Base-by-base conservation (phyloP, 495 filamentous ascomycete genomes). In the Penicillium bovifimosum region DNA sequence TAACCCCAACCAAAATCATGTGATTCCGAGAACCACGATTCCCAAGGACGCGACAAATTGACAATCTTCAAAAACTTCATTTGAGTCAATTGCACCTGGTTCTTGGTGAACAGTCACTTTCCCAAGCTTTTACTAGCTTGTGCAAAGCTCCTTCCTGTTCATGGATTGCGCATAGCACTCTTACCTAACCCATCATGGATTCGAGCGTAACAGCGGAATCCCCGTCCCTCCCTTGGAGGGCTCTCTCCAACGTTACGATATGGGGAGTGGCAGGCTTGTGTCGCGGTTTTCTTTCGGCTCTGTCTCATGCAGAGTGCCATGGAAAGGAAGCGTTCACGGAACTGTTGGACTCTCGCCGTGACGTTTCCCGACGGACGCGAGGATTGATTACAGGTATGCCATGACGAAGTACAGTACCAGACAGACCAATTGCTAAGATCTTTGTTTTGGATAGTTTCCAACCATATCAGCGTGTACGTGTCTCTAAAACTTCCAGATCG, bases 401-500 rank as follows among this genome's bases (percentile, higher is more conserved):
- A 16, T 31, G 27, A 31, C 28, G 11, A 13, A 17, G 20, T 29
- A 9, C 13, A 29, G 13, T 26, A 29, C 31, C 14, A 34, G 26
- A 17, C 11, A 17, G 26, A 10, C 0, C 42, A 31, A 8, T 52
- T 48, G 54, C 62, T 66, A 50, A 67, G 49, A 7, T 2, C 26
- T 24, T 44, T 5, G 5, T 9, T 4, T 18, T 9, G 18, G 8
- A 18, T 60, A 95, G 93, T 97, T 8, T 96, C 88, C 28, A 98
- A 98, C 68, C 93, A 98, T 70, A 80, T 89, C 55, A 91, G 88
- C 72, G 86, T 98, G 93, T 97, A 88, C 73, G 90, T 93, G 69
- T 60, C 62, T 71, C 62, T 53, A 55, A 35, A 41, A 36, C 44
- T 39, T 48, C 55, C 35, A 29, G 48, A 14, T 41, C 36, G 55